Conservation (phyloP, 2,329 filamentous ascomycete genomes). For the Alternaria novae-zelandiae region DNA sequence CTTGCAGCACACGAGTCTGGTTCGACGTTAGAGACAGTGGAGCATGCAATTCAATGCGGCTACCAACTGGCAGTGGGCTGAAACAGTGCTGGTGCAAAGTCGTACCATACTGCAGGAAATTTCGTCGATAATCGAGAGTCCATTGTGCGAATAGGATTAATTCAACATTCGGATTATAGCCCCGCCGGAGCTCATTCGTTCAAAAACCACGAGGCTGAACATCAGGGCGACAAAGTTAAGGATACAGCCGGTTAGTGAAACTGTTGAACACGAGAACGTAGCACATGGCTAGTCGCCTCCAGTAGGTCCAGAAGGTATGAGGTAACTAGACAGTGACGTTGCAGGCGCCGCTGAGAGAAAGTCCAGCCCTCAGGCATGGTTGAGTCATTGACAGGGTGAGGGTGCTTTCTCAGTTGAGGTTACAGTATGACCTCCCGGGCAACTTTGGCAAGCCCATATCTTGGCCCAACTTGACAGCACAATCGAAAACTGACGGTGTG, state of each 20-base stretch:
- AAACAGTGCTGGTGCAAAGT: constrained; percentile 13
- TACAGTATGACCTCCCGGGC: neutral
- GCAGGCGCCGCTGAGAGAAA: neutral
- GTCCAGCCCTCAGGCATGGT: neutral
- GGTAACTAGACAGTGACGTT: constrained; percentile 1
- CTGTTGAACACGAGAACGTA: constrained; percentile 14
- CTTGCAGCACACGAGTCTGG: neutral
- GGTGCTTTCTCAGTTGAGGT: constrained; percentile 3
- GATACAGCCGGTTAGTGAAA: constrained; percentile 24
- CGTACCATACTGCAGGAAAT: constrained; percentile 4
- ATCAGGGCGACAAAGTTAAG: constrained; percentile 10
- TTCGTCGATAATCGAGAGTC: neutral
- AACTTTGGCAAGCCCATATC: neutral
- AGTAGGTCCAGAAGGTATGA: constrained; percentile 6
- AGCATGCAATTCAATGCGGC: neutral
- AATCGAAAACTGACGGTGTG: constrained; percentile 14
- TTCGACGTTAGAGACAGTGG: neutral
- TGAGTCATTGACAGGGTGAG: constrained; percentile 7
- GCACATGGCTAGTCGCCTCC: constrained; percentile 1
- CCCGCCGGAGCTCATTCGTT: constrained; percentile 16
- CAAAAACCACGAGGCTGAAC: neutral
- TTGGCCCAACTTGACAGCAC: constrained; percentile 11
- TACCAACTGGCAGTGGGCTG: constrained; percentile 4
- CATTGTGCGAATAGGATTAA: constrained; percentile 1
- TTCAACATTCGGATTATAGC: constrained; percentile 7